phyloP scores from a whole-genome alignment of 495 filamentous ascomycete species.

The Aspergillus ostianus region DNA sequence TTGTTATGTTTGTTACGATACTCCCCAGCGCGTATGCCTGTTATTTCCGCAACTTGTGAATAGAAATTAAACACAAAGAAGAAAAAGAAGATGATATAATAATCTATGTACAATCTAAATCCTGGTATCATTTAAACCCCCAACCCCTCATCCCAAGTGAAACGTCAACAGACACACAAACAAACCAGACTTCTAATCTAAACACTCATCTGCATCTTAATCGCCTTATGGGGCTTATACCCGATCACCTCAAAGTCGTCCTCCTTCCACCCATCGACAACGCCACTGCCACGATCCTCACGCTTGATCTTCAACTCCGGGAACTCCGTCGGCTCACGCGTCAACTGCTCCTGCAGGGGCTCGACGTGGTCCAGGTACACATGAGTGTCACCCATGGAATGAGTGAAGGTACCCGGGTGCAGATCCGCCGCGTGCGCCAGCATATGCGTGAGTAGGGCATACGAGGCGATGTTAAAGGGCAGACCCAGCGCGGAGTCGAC shows the following conservation, averaged over 20 bases:
- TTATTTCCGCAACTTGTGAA: neutral
- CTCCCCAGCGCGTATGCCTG: slow-evolving; percentile 5
- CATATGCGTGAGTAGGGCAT: slow-evolving; percentile 92
- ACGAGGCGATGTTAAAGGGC: slow-evolving; percentile 95
- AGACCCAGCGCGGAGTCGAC: slow-evolving; percentile 98
- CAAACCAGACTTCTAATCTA: slow-evolving; percentile 44
- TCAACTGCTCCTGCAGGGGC: slow-evolving; percentile 75
- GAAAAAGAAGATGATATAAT: neutral
- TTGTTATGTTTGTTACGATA: slow-evolving; percentile 4
- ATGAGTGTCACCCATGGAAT: slow-evolving; percentile 96
- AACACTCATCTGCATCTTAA: slow-evolving; percentile 98
- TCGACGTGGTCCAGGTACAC: slow-evolving; percentile 93
- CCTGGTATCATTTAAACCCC: neutral
- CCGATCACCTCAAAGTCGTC: slow-evolving; percentile 88
- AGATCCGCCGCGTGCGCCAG: slow-evolving; percentile 82
- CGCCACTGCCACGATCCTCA: slow-evolving; percentile 57
- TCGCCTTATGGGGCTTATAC: slow-evolving; percentile 85
- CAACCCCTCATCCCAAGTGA: slow-evolving; percentile 5
- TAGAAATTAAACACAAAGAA: neutral
- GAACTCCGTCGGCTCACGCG: slow-evolving; percentile 76
- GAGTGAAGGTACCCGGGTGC: slow-evolving; percentile 78
- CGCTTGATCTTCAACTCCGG: slow-evolving; percentile 70
- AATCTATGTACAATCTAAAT: neutral
- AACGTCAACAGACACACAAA: slow-evolving; percentile 20
- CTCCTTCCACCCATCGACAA: slow-evolving; percentile 75